Conservation (phyloP, 164 flowering plant genomes). For the Vitis riparia region DNA sequence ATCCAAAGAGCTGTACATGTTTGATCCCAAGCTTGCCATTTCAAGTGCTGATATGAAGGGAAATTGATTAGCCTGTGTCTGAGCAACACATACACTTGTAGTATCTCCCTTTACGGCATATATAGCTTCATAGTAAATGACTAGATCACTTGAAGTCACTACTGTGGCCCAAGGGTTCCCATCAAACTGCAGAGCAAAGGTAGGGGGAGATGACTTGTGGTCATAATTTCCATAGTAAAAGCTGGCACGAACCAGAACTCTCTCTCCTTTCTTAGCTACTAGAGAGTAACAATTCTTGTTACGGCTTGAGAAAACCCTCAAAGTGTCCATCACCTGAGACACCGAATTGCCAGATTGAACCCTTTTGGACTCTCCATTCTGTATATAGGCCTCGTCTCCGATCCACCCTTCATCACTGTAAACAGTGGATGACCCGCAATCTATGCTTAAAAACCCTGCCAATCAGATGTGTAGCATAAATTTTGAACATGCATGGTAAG, state of each 20-base stretch:
- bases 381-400: slow-evolving; percentile 5
- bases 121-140: slow-evolving; percentile 11
- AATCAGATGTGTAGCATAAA: background rate
- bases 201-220: slow-evolving; percentile 15
- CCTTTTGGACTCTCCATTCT: slow-evolving; percentile 1
- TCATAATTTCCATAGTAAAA: slow-evolving; percentile 38
- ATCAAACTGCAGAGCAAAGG: slow-evolving; percentile 24
- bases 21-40: slow-evolving; percentile 25
- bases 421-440: slow-evolving; percentile 16
- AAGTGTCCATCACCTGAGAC: slow-evolving; percentile 10
- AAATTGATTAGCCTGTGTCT: slow-evolving; percentile 29
- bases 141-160: background rate
- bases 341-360: background rate
- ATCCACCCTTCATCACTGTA: slow-evolving; percentile 14
- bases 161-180: slow-evolving; percentile 24
- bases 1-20: slow-evolving; percentile 20
- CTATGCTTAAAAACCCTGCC: slow-evolving; percentile 19
- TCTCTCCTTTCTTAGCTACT: background rate
- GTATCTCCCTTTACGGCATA: background rate
- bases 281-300: slow-evolving; percentile 26
- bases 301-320: slow-evolving; percentile 16
- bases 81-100: slow-evolving; percentile 30
- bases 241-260: slow-evolving; percentile 21
- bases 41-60: slow-evolving; percentile 50
- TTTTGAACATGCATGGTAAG: too few relatives aligned